phyloP scores from a whole-genome alignment of 2,329 filamentous ascomycete genomes.

The Cladosporium sp. region DNA sequence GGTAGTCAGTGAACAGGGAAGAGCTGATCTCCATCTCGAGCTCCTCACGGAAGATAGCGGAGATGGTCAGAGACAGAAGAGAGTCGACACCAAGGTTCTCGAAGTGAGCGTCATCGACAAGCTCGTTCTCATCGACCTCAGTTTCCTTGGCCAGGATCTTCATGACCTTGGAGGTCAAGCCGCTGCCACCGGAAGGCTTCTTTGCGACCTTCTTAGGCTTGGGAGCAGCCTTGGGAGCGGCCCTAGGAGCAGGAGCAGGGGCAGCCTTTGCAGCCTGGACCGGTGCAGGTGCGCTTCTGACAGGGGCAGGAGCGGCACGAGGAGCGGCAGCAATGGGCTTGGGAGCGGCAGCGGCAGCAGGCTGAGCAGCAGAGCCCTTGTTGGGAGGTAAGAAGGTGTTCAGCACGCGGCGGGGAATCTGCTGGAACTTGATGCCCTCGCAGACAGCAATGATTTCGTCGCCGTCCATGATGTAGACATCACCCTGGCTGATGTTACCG shows the following conservation, averaged over 20 bases:
- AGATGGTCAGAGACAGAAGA: slow-evolving; percentile 62
- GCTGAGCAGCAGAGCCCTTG: slow-evolving; percentile 36
- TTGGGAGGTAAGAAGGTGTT: slow-evolving; percentile 68
- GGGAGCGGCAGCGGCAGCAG: slow-evolving; percentile 42
- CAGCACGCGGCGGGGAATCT: slow-evolving; percentile 66
- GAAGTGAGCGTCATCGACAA: slow-evolving; percentile 62
- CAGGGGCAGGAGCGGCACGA: slow-evolving; percentile 36
- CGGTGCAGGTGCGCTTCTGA: slow-evolving; percentile 39
- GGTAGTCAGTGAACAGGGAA: slow-evolving; percentile 61
- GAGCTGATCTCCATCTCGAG: slow-evolving; percentile 61
- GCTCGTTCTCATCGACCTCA: slow-evolving; percentile 59
- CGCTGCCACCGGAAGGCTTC: slow-evolving; percentile 53
- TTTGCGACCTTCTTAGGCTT: slow-evolving; percentile 53
- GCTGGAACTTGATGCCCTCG: slow-evolving; percentile 66
- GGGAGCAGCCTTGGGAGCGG: slow-evolving; percentile 27
- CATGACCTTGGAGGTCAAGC: slow-evolving; percentile 57
- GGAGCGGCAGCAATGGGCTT: slow-evolving; percentile 42
- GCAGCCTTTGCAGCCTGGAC: slow-evolving; percentile 37
- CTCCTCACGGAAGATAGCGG: slow-evolving; percentile 63
- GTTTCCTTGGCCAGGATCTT: slow-evolving; percentile 69
- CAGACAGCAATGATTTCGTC: slow-evolving; percentile 61
- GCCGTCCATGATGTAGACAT: slow-evolving; percentile 63
- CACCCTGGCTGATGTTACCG: slow-evolving; percentile 59
- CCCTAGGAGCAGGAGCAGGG: slow-evolving; percentile 24
- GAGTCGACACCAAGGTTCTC: slow-evolving; percentile 65